Conservation (phyloP, 176 grass and related monocot species). For the Microstegium vimineum region DNA sequence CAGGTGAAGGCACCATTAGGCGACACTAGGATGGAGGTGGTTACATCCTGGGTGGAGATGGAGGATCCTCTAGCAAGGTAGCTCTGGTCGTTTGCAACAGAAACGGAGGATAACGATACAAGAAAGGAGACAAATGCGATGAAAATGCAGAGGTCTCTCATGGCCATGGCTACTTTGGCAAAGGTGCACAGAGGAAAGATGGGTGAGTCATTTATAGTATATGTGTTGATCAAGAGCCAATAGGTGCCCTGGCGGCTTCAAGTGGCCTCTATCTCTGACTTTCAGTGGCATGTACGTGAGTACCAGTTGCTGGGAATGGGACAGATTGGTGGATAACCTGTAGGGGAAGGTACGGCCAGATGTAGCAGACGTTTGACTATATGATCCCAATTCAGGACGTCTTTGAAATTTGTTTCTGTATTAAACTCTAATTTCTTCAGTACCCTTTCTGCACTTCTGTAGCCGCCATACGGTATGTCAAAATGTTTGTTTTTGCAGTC, state of each 20-base stretch:
- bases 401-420: neutral
- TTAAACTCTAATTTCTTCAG: neutral
- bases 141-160: neutral
- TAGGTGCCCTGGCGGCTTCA: neutral
- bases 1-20: constrained; percentile 41
- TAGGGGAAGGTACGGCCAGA: neutral
- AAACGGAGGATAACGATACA: neutral
- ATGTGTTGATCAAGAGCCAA: neutral
- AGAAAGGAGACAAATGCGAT: neutral
- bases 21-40: constrained; percentile 33
- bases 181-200: neutral
- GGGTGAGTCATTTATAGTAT: neutral
- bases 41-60: neutral
- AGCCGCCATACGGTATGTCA: too few species aligned
- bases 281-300: neutral
- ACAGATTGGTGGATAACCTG: neutral
- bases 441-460: too few species aligned
- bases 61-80: constrained; percentile 25
- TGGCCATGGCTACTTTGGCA: constrained; percentile 14
- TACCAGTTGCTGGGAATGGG: neutral
- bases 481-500: too few species aligned
- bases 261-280: neutral
- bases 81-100: neutral
- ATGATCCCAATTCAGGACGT: neutral
- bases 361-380: neutral